Evolutionary conservation across 345 rosid species (phyloP), one percentile per base, ranked within the genome.

Genomic region (Cardamine occulta): DNA sequence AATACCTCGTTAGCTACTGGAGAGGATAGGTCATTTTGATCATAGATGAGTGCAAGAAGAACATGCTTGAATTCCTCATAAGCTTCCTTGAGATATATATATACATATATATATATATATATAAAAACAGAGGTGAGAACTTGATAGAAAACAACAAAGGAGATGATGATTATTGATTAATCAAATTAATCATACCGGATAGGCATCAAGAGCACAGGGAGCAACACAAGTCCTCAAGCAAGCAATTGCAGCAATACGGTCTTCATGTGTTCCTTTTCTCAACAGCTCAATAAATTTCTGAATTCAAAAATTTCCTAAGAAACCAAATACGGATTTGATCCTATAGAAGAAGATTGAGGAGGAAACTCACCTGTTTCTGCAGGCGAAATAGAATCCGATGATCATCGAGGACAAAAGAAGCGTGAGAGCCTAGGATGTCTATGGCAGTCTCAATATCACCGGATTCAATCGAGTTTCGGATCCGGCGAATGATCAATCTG

Each of bases 21-120:
- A 83, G 98, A 91, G 72, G 75, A 85, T 72, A 74, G 83, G 72
- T 94, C 97, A 78, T 88, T 81, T 82, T 88, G 75, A 81, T 88
- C 92, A 75, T 88, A 94, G 77, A 94, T 88, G 62, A 91, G 86
- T 45, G 97, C 92, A 81, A 94, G 95, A 80, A 94, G 92, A 44
- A 94, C 81, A 80, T 91, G 98, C 86, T 94, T 94, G 85, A 94
- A 91, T 80, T 94, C 98, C 91, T 86, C 93, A 40, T 94, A 94
- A 34, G 98, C 96, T 90, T 94, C 98, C 98, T 91, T 87, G 79
- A 87, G 61, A 77, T 37, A 63, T 19, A 26, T 26, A 24, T 24
- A 24, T 24, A 24, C 2, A 24, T 24, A n/a, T n/a, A n/a, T n/a
- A 77, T 37, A 63, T 19, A 26, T 26, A 26, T 26, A 26, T 26